Base-by-base conservation (phyloP, 2,329 filamentous ascomycete species). In the Calonectria hawksworthii region DNA sequence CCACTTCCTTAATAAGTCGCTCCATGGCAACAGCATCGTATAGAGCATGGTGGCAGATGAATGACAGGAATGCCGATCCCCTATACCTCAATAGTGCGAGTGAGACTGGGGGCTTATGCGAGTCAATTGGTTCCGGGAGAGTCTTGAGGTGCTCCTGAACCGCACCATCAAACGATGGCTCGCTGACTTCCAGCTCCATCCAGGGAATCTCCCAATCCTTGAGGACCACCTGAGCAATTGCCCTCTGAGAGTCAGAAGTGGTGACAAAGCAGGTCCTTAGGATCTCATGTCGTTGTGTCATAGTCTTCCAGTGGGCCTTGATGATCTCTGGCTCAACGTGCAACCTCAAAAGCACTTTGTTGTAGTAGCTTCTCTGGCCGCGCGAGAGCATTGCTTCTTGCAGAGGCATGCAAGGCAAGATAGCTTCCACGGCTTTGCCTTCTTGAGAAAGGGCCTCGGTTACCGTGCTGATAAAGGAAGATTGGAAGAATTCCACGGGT, bases 11-110 rank as follows among this genome's bases (percentile, higher is more conserved):
- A 30, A 96, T 89, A 0, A 98, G 86, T 11, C 89, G 87, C 0
- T 89, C 86, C 80, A 98, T 93, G 0, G 95, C 95, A 44, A 94
- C 92, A 0, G 94, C 96, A 84, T 98, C 96, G 79, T 98, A 98
- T 0, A 98, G 86, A 2, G 95, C 94, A 84, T 98, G 96, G 79
- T 98, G 96, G 79, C 87, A 92, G 47, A 88, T 83, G 64, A 89
- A 89, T 0, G 87, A 93, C 1, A 89, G 79, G 54, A 88, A 88
- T 0, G 73, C 66, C 0, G 75, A 80, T 0, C 79, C 81, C 8
- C 79, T 79, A 1, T 83, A 78, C 13, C 78, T 76, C 28, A 91
- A 83, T 0, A 88, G 67, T 0, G 86, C 88, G 65, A 89, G 84
- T 6, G 86, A 89, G 14, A 88, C 83, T 1, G 87, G 90, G 11